Conservation (phyloP, 805 yeast species). For the Zygotorulaspora chibaensis region DNA sequence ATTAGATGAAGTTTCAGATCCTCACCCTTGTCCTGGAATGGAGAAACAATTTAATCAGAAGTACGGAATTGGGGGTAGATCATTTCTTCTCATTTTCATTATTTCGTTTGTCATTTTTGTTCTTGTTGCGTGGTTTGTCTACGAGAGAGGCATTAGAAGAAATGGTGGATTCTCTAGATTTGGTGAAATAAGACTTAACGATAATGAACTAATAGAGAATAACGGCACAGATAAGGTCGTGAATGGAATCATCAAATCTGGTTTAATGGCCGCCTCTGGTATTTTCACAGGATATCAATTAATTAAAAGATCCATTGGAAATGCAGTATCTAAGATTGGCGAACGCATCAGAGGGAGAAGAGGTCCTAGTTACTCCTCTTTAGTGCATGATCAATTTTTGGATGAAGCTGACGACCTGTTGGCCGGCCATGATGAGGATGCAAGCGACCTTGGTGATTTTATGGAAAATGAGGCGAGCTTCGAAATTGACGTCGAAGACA, state of each 20-base stretch:
- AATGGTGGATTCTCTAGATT: constrained; percentile 72
- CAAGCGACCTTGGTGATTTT: constrained; percentile 44
- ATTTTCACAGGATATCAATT: constrained; percentile 22
- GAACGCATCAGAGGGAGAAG: constrained; percentile 30
- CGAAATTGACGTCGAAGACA: constrained; percentile 37
- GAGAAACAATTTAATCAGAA: constrained; percentile 54
- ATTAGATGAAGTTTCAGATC: constrained; percentile 55
- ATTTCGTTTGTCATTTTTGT: constrained; percentile 53
- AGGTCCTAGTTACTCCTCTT: constrained; percentile 33
- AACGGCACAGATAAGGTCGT: constrained; percentile 56
- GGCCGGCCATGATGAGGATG: constrained; percentile 45
- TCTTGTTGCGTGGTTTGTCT: constrained; percentile 62
- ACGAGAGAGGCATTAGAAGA: constrained; percentile 73
- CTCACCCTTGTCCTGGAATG: constrained; percentile 86
- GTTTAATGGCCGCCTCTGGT: constrained; percentile 46
- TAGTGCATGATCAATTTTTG: constrained; percentile 32
- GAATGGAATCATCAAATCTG: constrained; percentile 55
- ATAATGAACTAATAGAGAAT: constrained; percentile 63
- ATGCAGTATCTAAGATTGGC: constrained; percentile 15
- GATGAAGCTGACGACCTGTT: constrained; percentile 37
- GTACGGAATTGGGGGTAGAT: constrained; percentile 52
- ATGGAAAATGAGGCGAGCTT: constrained; percentile 35
- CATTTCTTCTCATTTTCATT: constrained; percentile 49
- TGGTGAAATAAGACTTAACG: constrained; percentile 84
- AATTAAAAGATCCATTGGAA: constrained; percentile 14